phyloP scores from a whole-genome alignment of 202 grass and related monocot genomes.

The Schoenoplectus triqueter region DNA sequence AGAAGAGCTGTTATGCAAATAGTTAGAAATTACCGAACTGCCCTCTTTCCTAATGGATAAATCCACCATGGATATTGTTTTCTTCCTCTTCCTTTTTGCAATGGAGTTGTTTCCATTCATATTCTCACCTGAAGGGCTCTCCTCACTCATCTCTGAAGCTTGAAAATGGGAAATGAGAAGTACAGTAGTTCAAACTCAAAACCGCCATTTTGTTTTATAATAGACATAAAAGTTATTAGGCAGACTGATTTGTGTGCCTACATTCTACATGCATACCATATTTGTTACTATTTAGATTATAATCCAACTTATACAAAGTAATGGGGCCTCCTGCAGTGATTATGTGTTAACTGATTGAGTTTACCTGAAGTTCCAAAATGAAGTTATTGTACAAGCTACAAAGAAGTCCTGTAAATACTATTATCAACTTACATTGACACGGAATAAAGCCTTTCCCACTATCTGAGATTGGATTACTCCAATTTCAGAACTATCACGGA shows the following conservation, averaged over 20 bases:
- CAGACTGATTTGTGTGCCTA: not conserved
- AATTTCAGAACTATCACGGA: not conserved
- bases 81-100: slow-evolving; percentile 89
- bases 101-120: slow-evolving; percentile 71
- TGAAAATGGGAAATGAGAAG: slow-evolving; percentile 24
- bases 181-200: slow-evolving; percentile 13
- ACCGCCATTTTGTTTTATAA: slow-evolving; percentile 7
- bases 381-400: not conserved
- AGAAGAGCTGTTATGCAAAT: slow-evolving; percentile 44
- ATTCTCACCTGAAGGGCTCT: slow-evolving; percentile 70
- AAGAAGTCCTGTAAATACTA: not conserved
- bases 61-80: slow-evolving; percentile 58
- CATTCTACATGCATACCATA: not conserved
- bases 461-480: not conserved
- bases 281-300: not conserved
- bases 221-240: slow-evolving; percentile 2
- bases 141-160: slow-evolving; percentile 69
- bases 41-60: slow-evolving; percentile 68
- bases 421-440: slow-evolving; percentile 25
- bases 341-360: not conserved
- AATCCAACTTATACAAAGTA: slow-evolving; percentile 1
- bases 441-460: slow-evolving; percentile 1
- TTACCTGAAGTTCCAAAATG: slow-evolving; percentile 13
- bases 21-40: slow-evolving; percentile 51
- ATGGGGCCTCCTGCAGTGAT: not conserved